Conservation (phyloP, 2,329 filamentous ascomycete genomes). For the Zymoseptoria brevis region DNA sequence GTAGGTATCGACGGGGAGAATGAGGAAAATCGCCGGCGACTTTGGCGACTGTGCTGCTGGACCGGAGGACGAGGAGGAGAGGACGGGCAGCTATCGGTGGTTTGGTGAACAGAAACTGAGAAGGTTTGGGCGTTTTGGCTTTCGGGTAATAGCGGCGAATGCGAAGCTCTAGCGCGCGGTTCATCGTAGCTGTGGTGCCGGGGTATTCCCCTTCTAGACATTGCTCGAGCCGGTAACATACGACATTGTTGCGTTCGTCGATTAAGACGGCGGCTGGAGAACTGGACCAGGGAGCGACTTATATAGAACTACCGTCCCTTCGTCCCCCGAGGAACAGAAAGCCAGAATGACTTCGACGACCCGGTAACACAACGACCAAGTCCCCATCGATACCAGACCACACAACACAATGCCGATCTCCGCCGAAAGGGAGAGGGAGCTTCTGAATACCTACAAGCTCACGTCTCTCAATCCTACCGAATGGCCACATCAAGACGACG, state of each 20-base stretch:
- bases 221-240: neutral
- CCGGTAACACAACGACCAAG: neutral
- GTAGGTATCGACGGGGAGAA: neutral
- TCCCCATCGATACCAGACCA: neutral
- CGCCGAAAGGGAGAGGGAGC: slow-evolving; percentile 63
- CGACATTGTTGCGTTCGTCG: neutral
- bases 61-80: neutral
- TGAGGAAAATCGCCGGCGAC: neutral
- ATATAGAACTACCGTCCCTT: neutral
- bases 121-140: neutral
- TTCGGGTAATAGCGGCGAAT: neutral
- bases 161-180: neutral
- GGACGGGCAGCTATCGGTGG: neutral
- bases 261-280: neutral
- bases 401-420: slow-evolving; percentile 37
- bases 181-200: neutral
- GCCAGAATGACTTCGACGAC: neutral
- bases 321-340: neutral
- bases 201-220: neutral
- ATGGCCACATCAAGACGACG: slow-evolving; percentile 74
- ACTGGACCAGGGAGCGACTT: neutral
- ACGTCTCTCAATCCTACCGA: slow-evolving; percentile 67
- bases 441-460: slow-evolving; percentile 87
- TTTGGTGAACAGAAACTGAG: neutral
- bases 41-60: slow-evolving; percentile 3